These are phyloP conservation scores for Styphnolobium japonicum DNA, from an alignment of 306 rosid species.

Conservation along the genomic window DNA sequence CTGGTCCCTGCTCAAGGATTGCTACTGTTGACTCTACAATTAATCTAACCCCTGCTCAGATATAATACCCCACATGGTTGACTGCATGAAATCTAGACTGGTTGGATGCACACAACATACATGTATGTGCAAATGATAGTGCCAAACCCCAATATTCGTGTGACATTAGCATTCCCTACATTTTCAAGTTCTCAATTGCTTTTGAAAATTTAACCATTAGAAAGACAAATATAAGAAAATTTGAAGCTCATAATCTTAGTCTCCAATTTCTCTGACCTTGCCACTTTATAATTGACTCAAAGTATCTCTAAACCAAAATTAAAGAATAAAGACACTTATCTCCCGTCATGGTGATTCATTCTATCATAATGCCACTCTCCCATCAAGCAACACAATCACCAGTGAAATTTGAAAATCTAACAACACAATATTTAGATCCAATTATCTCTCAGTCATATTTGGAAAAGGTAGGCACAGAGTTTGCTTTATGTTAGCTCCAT, in stretches of 20 bases:
- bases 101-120: not conserved
- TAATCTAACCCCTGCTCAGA: not conserved
- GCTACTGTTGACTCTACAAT: not conserved
- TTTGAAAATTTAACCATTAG: not conserved
- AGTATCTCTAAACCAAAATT: not conserved
- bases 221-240: not conserved
- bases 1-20: not conserved
- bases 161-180: conserved; percentile 4
- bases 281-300: not conserved
- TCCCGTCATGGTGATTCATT: not conserved
- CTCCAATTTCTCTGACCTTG: not conserved
- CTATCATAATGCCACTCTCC: not conserved
- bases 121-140: not conserved
- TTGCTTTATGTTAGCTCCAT: not conserved
- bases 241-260: not conserved
- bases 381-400: not conserved
- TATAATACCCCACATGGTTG: not conserved
- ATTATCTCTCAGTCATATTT: not conserved
- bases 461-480: not conserved
- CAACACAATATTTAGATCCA: not conserved
- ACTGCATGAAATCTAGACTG: not conserved
- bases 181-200: not conserved
- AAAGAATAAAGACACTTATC: not conserved
- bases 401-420: not conserved
- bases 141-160: not conserved